Conservation (phyloP, 2,329 filamentous ascomycete genomes). For the Colletotrichum kahawae region DNA sequence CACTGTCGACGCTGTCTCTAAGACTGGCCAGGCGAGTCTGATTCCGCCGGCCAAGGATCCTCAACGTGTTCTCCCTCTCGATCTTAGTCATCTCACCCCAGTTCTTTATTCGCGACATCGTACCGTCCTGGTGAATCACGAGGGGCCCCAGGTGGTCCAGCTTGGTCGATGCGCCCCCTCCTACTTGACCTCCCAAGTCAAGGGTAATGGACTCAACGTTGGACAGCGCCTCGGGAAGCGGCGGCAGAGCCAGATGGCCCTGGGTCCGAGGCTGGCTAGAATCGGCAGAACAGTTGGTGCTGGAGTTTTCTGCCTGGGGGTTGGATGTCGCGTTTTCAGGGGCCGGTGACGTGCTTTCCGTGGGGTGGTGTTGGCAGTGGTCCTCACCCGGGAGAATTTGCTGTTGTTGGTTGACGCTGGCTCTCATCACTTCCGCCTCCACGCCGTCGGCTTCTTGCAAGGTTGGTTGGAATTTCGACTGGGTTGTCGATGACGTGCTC, state of each 20-base stretch:
- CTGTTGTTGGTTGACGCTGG: not conserved
- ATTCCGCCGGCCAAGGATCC: slow-evolving; percentile 73
- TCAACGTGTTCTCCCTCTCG: slow-evolving; percentile 70
- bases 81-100: slow-evolving; percentile 74
- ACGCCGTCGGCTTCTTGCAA: not conserved
- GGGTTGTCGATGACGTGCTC: slow-evolving; percentile 15
- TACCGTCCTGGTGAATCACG: slow-evolving; percentile 76
- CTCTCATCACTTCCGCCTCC: not conserved
- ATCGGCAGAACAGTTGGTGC: not conserved
- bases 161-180: slow-evolving; percentile 45
- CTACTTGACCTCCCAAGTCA: slow-evolving; percentile 33
- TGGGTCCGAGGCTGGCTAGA: slow-evolving; percentile 16
- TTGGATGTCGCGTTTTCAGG: slow-evolving; percentile 17
- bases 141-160: slow-evolving; percentile 75
- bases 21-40: slow-evolving; percentile 63
- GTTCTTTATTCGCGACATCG: slow-evolving; percentile 73
- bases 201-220: slow-evolving; percentile 27
- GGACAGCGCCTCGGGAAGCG: slow-evolving; percentile 6
- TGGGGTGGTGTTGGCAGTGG: slow-evolving; percentile 18
- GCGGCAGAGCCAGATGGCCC: slow-evolving; percentile 14
- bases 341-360: slow-evolving; percentile 21
- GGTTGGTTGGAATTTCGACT: not conserved
- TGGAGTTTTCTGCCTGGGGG: not conserved
- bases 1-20: slow-evolving; percentile 29
- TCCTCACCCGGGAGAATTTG: not conserved